A percentile compares a stretch with the other conserved stretches of the same genome.
Conservation (phyloP, 2,329 filamentous ascomycete genomes). For the Sporothrix brunneoviolacea region DNA sequence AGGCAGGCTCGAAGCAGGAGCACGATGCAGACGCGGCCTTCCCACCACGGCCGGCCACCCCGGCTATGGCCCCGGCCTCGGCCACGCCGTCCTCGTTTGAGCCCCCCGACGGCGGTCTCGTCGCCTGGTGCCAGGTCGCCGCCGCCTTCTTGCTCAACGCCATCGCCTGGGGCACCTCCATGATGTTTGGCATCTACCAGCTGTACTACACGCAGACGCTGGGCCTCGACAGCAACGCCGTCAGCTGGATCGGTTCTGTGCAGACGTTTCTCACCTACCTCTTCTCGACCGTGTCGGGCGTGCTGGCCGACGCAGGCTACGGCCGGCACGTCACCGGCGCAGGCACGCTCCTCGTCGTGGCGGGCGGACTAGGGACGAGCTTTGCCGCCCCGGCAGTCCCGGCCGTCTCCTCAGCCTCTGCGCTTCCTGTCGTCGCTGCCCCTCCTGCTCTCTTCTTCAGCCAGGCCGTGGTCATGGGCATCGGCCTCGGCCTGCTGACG, state of each 20-base stretch:
- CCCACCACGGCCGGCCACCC: no score
- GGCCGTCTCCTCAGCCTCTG: not conserved
- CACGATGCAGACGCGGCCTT: no score
- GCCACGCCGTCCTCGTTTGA: constrained; percentile 10
- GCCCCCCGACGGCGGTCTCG: constrained; percentile 38
- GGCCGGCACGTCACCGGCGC: constrained; percentile 33
- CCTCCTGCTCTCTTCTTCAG: constrained; percentile 38
- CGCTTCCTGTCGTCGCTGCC: not conserved
- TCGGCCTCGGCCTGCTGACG: constrained; percentile 50
- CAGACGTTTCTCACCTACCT: constrained; percentile 46
- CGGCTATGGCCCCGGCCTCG: not conserved
- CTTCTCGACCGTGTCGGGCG: constrained; percentile 41
- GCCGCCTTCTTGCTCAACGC: constrained; percentile 41
- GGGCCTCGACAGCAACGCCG: constrained; percentile 27
- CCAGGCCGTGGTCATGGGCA: constrained; percentile 48
- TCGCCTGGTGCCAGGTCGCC: constrained; percentile 45
- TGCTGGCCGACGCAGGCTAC: constrained; percentile 45
- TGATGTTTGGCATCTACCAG: constrained; percentile 44
- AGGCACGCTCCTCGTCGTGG: constrained; percentile 36
- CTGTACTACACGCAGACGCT: constrained; percentile 35
- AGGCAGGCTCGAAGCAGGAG: no score
- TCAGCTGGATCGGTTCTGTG: constrained; percentile 45
- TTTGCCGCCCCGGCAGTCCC: constrained; percentile 41
- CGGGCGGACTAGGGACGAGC: constrained; percentile 44
- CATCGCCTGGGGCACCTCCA: constrained; percentile 44